Evolutionary conservation across 305 asterid species (phyloP), one percentile per base, ranked within the genome.

Genomic region (Solanum chacoense): DNA sequence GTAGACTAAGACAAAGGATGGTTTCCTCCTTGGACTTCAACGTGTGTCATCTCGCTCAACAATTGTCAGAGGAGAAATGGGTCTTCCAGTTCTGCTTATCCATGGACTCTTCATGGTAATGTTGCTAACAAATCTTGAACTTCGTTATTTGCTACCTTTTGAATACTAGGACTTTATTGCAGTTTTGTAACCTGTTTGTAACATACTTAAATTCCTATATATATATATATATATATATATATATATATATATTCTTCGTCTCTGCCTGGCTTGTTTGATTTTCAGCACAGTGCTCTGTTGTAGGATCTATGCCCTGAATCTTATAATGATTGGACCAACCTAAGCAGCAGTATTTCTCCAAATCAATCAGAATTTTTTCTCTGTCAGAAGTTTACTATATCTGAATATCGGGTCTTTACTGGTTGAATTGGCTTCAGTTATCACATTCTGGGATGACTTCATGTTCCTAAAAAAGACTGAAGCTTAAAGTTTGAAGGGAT

Each of bases 101-200:
- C 99, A 97, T 92, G 99, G 99, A 80, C 98, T 97, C 89, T 91
- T 95, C 89, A 96, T 94, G 99, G 99, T 97, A 91, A 88, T 89
- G 87, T 73, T 45, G 59, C 45, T 45, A 77, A 6, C 73, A 20
- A 28, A 18, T 83, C 86, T 50, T 55, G 24, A 80, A 83, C 28
- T 83, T 45, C 34, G 24, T 45, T 37, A 24, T 18, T 45, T 32
- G 16, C 8, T 42, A 7, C 75, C 76, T 55, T 31, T 45, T 73
- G 26, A 28, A 74, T 16, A 24, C 45, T 89, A 65, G 38, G 38
- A 67, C 29, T 87, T 50, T 84, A 86, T 32, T 59, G 45, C 74
- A 38, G 69, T 35, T 63, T 20, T 34, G 69, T 84, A 50, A 12
- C 73, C 31, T 38, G n/a, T 80, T n/a, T 67, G 40, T 6, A 18